Evolutionary conservation across 2,329 filamentous ascomycete genomes (phyloP).

Genomic region (Diaporthe humulicola): DNA sequence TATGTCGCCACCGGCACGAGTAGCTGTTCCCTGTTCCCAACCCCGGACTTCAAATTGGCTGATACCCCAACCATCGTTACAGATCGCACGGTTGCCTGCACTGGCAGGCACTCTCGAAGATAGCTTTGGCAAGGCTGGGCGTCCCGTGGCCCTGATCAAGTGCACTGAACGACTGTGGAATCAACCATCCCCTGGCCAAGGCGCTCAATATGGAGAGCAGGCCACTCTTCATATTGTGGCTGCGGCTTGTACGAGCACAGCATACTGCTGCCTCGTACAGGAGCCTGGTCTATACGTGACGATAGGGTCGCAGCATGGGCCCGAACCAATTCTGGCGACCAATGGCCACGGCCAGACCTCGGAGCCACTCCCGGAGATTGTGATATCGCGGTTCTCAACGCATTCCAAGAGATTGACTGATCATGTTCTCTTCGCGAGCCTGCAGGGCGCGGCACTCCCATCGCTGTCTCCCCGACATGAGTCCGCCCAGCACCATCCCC

Average conservation of each 20-base stretch:
- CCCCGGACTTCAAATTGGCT: background rate
- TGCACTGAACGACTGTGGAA: background rate
- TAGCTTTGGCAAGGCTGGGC: background rate
- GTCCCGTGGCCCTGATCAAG: background rate
- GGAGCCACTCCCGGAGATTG: background rate
- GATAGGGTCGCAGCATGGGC: background rate
- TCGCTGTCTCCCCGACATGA: slow-evolving; percentile 8
- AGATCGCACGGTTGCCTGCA: background rate
- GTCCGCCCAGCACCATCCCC: background rate
- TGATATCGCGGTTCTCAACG: background rate
- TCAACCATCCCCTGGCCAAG: background rate
- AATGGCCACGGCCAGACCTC: slow-evolving; percentile 16
- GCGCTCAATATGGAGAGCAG: background rate
- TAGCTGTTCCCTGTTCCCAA: background rate
- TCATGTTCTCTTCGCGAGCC: slow-evolving; percentile 6
- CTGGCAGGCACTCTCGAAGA: background rate
- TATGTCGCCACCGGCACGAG: slow-evolving; percentile 8
- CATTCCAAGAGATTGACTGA: background rate
- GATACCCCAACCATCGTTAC: background rate
- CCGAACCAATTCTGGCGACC: background rate
- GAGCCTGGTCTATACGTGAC: background rate
- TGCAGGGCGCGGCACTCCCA: background rate
- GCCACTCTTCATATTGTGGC: background rate
- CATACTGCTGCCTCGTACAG: slow-evolving; percentile 5
- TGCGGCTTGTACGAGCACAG: background rate